Evolutionary conservation across 2,329 filamentous ascomycete genomes (phyloP), one percentile per base, ranked within the genome.

Genomic region (Aspergillus sp.): DNA sequence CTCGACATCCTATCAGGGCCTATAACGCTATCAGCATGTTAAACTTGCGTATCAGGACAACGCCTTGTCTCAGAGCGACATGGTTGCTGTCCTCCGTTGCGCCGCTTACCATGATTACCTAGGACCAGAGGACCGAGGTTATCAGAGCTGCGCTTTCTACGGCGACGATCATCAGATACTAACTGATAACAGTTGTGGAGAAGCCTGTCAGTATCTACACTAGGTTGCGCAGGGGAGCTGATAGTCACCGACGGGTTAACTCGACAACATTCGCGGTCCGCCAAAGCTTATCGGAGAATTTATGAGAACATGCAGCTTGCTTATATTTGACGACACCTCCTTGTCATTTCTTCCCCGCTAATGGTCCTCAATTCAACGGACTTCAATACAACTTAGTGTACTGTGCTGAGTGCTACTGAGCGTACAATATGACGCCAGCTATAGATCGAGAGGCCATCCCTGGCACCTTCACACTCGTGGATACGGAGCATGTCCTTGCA

Each of bases 401-500:
- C 13, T 41, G 54, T 6, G n/a, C 19, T 22, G 43, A 46, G 1
- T 23, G 6, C 17, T 8, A 23, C 1, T 6, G 6, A 46, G 43
- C 7, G n/a, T 46, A 49, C 22, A 7, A 41, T 30, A 76, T 74
- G 74, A 65, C 71, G 3, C 68, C 69, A 5, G 47, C 57, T 7
- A 60, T 72, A 11, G 72, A 76, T 54, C 69, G 11, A 28, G 67
- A 70, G 47, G 70, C 67, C 49, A 71, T 79, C 25, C 79, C 80
- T 0, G 81, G 81, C 28, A 83, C 81, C 0, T 74, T 82, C 43
- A 76, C 76, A 3, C 71, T 82, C 19, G 73, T 82, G 7, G 80
- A 82, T 61, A 61, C 77, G 7, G 69, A 76, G 4, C 72, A 77
- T 64, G 73, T 73, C 19, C 58, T 77, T 38, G 63, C 70, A 7